phyloP scores from a whole-genome alignment of 1,284 basidiomycete genomes.

The Tilletiopsis washingtonensis region DNA sequence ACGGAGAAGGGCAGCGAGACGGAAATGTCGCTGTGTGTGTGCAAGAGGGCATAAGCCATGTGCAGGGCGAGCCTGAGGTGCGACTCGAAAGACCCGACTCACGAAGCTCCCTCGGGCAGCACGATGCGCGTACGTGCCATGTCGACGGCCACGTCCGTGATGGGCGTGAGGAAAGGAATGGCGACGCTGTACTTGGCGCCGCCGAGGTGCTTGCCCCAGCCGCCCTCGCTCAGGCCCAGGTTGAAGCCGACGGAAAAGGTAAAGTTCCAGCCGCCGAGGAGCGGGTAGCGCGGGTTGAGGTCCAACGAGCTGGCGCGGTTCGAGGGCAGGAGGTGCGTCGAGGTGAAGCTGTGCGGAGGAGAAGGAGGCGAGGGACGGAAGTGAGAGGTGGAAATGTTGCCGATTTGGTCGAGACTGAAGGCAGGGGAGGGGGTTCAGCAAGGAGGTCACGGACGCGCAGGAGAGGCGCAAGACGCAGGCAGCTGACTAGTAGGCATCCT shows the following conservation, averaged over 20 bases:
- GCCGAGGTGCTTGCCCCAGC: conserved; percentile 56
- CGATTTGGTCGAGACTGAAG: conserved; percentile 56
- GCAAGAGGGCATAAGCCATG: neutral
- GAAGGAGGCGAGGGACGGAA: conserved; percentile 57
- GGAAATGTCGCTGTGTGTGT: neutral
- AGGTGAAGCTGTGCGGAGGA: conserved; percentile 6
- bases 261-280: conserved; percentile 97
- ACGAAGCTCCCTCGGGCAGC: conserved; percentile 83
- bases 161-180: conserved; percentile 75
- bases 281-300: conserved; percentile 78
- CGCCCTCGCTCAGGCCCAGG: conserved; percentile 49
- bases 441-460: conserved; percentile 15
- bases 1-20: conserved; percentile 69
- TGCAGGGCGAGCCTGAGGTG: neutral
- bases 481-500: conserved; percentile 77
- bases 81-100: conserved; percentile 47
- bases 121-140: conserved; percentile 72
- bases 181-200: conserved; percentile 63
- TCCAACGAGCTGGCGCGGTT: conserved; percentile 56
- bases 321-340: conserved; percentile 11
- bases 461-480: too few species aligned
- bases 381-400: conserved; percentile 91
- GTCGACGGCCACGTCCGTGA: conserved; percentile 73
- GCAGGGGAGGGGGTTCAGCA: too few species aligned
- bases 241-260: conserved; percentile 90